phyloP scores from a whole-genome alignment of 2,329 filamentous ascomycete species.

The Ceratocystis eucalypticola region DNA sequence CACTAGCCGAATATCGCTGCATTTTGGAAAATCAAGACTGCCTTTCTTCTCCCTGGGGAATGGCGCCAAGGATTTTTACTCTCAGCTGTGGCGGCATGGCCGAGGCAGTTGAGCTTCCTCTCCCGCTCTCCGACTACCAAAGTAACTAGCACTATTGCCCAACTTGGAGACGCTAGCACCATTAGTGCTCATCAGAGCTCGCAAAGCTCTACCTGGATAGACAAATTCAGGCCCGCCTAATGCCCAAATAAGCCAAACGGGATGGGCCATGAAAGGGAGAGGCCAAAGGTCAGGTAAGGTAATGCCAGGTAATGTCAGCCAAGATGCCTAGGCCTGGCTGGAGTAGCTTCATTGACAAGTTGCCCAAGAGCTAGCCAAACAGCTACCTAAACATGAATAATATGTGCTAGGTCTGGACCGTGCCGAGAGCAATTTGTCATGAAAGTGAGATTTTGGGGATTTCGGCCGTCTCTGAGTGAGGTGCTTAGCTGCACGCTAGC shows the following conservation, averaged over 20 bases:
- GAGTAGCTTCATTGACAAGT: too few relatives aligned
- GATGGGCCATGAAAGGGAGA: neutral
- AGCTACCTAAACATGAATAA: too few relatives aligned
- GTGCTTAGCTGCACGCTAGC: too few relatives aligned
- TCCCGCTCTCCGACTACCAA: neutral
- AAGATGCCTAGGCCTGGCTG: too few relatives aligned
- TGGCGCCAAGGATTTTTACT: conserved; percentile 3
- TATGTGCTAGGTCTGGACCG: too few relatives aligned
- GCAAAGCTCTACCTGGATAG: neutral
- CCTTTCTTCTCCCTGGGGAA: neutral
- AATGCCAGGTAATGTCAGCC: too few relatives aligned
- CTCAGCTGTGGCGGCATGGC: neutral
- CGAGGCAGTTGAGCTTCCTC: neutral
- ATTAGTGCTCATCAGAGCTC: neutral
- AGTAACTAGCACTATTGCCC: neutral
- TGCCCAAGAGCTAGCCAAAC: too few relatives aligned
- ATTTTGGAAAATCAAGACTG: neutral
- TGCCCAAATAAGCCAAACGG: neutral
- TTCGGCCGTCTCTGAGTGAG: too few relatives aligned
- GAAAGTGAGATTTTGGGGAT: too few relatives aligned
- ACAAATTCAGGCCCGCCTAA: neutral
- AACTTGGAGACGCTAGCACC: neutral
- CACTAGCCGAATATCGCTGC: neutral
- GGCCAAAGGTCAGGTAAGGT: neutral
- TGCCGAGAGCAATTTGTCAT: too few relatives aligned